Base-by-base conservation (phyloP, 2,329 filamentous ascomycete genomes). In the Sphaceloma murrayae region DNA sequence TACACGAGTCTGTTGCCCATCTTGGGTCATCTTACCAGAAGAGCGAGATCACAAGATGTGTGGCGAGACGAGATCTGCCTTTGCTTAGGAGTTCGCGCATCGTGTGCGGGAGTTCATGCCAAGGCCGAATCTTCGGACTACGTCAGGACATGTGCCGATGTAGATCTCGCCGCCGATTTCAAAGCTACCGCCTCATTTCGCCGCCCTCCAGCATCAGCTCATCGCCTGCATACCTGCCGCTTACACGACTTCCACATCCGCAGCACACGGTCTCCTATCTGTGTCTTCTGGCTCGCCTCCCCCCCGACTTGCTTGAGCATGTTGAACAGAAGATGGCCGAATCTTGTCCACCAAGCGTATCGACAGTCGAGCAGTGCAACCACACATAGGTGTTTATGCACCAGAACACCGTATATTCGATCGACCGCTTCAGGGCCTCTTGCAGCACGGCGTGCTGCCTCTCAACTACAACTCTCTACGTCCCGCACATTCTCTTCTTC, bases 281-380 rank as follows among this genome's bases (percentile, higher is more conserved):
- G n/a, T n/a, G n/a, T n/a, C n/a, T n/a, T n/a, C n/a, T n/a, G n/a
- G n/a, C n/a, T n/a, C n/a, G n/a, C n/a, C n/a, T 33, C 13, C 27
- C 14, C 11, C 32, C 11, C 13, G 21, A 43, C 26, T 2, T 19
- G 13, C n/a, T 32, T 40, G 43, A 48, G 43, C 46, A 51, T 51
- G 49, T 46, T 48, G 62, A 74, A 72, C 53, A 62, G 79, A 57
- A 73, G 75, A 64, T 80, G 76, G 76, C 73, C 75, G 67, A 66
- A 68, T 63, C 74, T 72, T 54, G 66, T 60, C 27, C 57, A 54
- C 47, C 52, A 55, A 22, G 53, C 58, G 22, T 53, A 54, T 24
- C 51, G 53, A 30, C 50, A 56, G 48, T 52, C 56, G 40, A 58
- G 55, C 46, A 53, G 50, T 45, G 52, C 54, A 3, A 45, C 48